Percentiles rank a stretch among this genome's conserved stretches.
Conservation (phyloP, 1,284 basidiomycete species). For the Sphagnurus paluster region DNA sequence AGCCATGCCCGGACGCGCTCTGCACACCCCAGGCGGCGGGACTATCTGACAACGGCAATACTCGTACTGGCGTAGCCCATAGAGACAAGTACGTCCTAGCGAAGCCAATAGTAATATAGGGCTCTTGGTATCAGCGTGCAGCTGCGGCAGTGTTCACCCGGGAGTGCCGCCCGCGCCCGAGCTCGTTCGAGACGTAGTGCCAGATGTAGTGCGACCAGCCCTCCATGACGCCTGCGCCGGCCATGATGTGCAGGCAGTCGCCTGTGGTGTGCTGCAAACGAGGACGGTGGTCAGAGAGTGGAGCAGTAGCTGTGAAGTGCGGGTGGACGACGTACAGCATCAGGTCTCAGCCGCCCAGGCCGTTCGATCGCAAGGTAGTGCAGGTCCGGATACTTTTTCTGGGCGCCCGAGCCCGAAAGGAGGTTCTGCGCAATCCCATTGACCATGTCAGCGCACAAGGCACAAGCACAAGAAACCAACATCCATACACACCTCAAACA, state of each 20-base stretch:
- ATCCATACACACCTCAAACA: conserved; percentile 47
- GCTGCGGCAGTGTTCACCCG: conserved; percentile 13
- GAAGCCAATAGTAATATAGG: too few relatives aligned
- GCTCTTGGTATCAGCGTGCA: too few relatives aligned
- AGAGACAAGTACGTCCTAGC: too few relatives aligned
- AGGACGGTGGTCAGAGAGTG: background rate
- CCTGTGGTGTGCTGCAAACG: conserved; percentile 48
- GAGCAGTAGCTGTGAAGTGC: background rate
- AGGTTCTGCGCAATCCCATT: conserved; percentile 39
- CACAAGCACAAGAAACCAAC: conserved; percentile 2
- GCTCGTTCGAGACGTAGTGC: conserved; percentile 50
- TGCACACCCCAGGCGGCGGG: too few relatives aligned
- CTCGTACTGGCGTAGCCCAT: too few relatives aligned
- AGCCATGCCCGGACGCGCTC: too few relatives aligned
- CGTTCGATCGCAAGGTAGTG: conserved; percentile 60
- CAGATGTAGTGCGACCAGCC: conserved; percentile 73
- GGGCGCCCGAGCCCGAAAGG: conserved; percentile 31
- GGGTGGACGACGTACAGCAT: conserved; percentile 45
- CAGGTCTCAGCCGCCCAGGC: conserved; percentile 59
- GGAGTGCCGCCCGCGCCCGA: conserved; percentile 14
- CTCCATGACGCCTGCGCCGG: conserved; percentile 64
- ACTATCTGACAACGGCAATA: too few relatives aligned
- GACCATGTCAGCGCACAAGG: conserved; percentile 2
- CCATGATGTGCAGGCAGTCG: conserved; percentile 66
- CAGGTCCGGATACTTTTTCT: conserved; percentile 47